A percentile compares a stretch with the other conserved stretches of the same genome.
Evolutionary conservation across 2,329 filamentous ascomycete genomes (phyloP).

Genomic region (Corynespora cassiicola): DNA sequence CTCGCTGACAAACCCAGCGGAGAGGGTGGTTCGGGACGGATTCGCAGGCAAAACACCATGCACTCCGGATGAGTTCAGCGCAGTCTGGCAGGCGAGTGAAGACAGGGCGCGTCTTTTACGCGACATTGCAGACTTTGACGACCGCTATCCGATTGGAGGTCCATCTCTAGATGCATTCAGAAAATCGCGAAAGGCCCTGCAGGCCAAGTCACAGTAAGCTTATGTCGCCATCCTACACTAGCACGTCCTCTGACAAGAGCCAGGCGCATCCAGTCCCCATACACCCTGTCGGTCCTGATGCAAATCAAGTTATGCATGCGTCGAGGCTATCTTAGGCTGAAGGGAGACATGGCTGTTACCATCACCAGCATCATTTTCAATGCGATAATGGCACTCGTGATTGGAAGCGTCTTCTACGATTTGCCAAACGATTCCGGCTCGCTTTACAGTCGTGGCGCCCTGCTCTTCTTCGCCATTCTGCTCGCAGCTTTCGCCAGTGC

Average conservation of each 20-base stretch:
- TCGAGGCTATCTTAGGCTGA: conserved; percentile 76
- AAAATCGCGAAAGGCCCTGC: conserved; percentile 45
- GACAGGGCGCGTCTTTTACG: conserved; percentile 44
- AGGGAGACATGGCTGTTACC: conserved; percentile 73
- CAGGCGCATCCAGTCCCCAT: conserved; percentile 65
- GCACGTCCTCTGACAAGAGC: conserved; percentile 39
- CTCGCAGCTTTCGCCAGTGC: conserved; percentile 80
- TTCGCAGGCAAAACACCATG: conserved; percentile 48
- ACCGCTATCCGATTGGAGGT: conserved; percentile 34
- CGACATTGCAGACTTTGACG: conserved; percentile 54
- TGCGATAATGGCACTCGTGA: conserved; percentile 73
- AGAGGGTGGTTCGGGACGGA: conserved; percentile 45
- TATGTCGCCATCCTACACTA: not conserved
- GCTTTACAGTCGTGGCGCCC: conserved; percentile 76
- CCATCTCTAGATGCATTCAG: conserved; percentile 38
- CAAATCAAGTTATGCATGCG: conserved; percentile 78
- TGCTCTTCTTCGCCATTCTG: conserved; percentile 83
- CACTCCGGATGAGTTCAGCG: conserved; percentile 52
- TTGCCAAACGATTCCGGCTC: conserved; percentile 65
- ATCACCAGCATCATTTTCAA: conserved; percentile 68
- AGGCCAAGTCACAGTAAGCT: conserved; percentile 35
- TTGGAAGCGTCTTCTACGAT: conserved; percentile 81
- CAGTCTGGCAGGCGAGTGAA: conserved; percentile 53
- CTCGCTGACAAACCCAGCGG: conserved; percentile 63
- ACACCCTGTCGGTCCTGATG: conserved; percentile 74